Evolutionary conservation across 2,329 filamentous ascomycete genomes (phyloP), one percentile per base, ranked within the genome.

Genomic region (Epicoccum nigrum): DNA sequence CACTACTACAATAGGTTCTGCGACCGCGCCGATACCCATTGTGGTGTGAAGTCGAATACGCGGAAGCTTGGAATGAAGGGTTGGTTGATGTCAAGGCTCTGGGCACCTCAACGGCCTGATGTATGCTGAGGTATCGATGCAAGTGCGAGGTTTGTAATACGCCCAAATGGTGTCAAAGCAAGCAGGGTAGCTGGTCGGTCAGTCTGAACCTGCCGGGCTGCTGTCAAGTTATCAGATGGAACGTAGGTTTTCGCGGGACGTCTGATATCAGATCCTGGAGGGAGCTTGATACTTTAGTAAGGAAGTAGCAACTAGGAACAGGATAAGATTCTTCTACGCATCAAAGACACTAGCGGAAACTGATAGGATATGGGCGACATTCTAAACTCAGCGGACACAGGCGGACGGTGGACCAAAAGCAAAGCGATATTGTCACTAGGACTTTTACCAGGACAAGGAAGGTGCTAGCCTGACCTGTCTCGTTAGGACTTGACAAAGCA

Each of bases 1-100:
- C 44, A 86, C 73, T 25, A 87, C 84, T 2, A 85, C 77, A 12
- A 85, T 71, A n/a, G 84, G 85, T 61, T 87, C 85, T 46, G 86
- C 71, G 53, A 85, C 75, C 13, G 81, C 80, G 34, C 83, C 83
- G 35, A 76, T 74, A 28, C 82, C 83, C 81, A 83, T 83, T 51
- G 2, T 30, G 20, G 11, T 8, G 28, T 17, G 25, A 19, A 23
- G 13, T 12, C 19, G 17, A 16, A 9, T 27, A 4, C 20, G 3
- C 20, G 21, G 15, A 30, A 23, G 11, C n/a, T 19, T 17, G 7
- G 13, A 28, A 33, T 11, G 12, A 19, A 7, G n/a, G n/a, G n/a
- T n/a, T n/a, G n/a, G n/a, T n/a, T n/a, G n/a, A n/a, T n/a, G n/a
- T n/a, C n/a, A n/a, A n/a, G n/a, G n/a, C n/a, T n/a, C n/a, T n/a